phyloP scores from a whole-genome alignment of 441 rosid species.

The Pelargonium cotyledonis region DNA sequence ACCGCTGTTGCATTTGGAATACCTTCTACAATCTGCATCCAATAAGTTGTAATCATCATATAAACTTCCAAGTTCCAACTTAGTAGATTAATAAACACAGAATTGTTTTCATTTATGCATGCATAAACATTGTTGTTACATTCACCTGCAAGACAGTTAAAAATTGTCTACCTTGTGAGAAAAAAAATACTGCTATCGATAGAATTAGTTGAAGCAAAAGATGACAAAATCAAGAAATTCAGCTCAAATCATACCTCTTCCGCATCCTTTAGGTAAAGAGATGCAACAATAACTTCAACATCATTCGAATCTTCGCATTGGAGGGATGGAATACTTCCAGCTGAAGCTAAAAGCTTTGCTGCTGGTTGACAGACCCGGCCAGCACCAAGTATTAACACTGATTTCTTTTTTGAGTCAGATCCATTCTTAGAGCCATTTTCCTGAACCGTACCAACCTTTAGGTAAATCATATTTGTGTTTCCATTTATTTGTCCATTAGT shows the following conservation, averaged over 20 bases:
- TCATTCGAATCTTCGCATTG: conserved; percentile 43
- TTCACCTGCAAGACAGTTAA: not conserved
- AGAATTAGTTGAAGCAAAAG: conserved; percentile 9
- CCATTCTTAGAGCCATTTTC: conserved; percentile 33
- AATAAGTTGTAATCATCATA: not conserved
- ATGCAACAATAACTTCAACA: conserved; percentile 70
- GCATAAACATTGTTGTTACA: not conserved
- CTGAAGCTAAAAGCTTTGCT: conserved; percentile 64
- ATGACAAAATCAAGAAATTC: conserved; percentile 1
- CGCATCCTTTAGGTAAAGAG: conserved; percentile 83
- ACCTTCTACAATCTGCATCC: conserved; percentile 59
- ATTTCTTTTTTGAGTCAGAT: conserved; percentile 31
- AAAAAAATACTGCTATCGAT: conserved; percentile 5
- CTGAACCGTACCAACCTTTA: conserved; percentile 48
- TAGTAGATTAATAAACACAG: conserved; percentile 9
- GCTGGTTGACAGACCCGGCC: conserved; percentile 95
- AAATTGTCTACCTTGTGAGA: not conserved
- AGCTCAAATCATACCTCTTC: conserved; percentile 55
- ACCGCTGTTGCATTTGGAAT: conserved; percentile 66
- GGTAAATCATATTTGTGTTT: conserved; percentile 41
- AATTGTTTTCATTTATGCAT: conserved; percentile 1
- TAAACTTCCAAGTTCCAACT: too few species aligned
- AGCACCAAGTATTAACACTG: conserved; percentile 84
- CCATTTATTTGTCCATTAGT: conserved; percentile 25
- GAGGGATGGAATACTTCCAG: conserved; percentile 37